These are phyloP conservation scores for Exophiala phaeomuriformis DNA, from an alignment of 2,329 filamentous ascomycete genomes.

Conservation along the genomic window DNA sequence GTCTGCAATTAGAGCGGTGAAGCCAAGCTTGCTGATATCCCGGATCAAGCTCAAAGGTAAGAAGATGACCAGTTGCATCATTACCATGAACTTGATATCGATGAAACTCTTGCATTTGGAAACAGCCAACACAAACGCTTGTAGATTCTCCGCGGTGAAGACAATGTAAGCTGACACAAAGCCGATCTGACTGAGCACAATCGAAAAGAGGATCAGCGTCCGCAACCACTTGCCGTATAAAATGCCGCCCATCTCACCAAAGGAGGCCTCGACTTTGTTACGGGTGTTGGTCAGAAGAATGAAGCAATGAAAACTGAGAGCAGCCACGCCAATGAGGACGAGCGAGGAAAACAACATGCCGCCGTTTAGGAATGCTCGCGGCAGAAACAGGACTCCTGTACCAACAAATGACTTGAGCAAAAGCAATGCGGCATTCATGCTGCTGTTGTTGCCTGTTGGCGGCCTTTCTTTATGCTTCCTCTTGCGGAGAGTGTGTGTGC, in stretches of 20 bases:
- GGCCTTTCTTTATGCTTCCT: slow-evolving; percentile 69
- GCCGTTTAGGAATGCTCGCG: slow-evolving; percentile 87
- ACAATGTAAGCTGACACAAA: slow-evolving; percentile 95
- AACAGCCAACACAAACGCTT: slow-evolving; percentile 89
- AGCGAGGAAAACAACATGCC: slow-evolving; percentile 96
- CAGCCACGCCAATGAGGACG: slow-evolving; percentile 76
- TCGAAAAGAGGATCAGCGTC: slow-evolving; percentile 76
- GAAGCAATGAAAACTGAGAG: slow-evolving; percentile 94
- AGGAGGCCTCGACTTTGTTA: slow-evolving; percentile 81
- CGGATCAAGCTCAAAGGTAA: slow-evolving; percentile 86
- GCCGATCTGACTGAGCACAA: slow-evolving; percentile 90
- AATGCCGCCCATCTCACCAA: slow-evolving; percentile 90
- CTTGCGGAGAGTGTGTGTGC: slow-evolving; percentile 61
- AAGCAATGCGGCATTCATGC: slow-evolving; percentile 71
- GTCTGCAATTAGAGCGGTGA: slow-evolving; percentile 88
- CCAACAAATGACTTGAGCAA: slow-evolving; percentile 97
- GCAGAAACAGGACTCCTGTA: slow-evolving; percentile 88
- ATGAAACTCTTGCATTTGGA: slow-evolving; percentile 79
- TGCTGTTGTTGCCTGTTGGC: slow-evolving; percentile 66
- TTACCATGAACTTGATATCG: slow-evolving; percentile 78
- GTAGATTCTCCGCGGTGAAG: slow-evolving; percentile 90
- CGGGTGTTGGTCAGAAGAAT: slow-evolving; percentile 84
- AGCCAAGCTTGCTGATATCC: slow-evolving; percentile 94
- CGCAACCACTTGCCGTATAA: slow-evolving; percentile 90
- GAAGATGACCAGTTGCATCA: slow-evolving; percentile 94